Percentiles rank a stretch among this genome's conserved stretches.
phyloP scores from a whole-genome alignment of 164 flowering plant species.

The Hamamelis virginiana region DNA sequence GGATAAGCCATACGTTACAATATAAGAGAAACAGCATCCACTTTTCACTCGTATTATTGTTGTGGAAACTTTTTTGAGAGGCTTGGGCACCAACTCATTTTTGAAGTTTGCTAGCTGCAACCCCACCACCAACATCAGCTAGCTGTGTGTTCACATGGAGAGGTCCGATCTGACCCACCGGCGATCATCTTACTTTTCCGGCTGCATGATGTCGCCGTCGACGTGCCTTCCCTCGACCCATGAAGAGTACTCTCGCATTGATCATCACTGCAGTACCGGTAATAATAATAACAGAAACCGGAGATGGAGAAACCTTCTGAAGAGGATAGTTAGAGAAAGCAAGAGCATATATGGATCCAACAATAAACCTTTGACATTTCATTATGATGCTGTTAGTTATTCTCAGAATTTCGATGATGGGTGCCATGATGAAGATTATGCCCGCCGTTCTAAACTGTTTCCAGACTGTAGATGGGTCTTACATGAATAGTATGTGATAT shows the following conservation, averaged over 20 bases:
- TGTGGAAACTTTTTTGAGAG: too few species aligned
- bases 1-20: too few species aligned
- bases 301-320: conserved; percentile 37
- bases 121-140: neutral
- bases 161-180: conserved; percentile 22
- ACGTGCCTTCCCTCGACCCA: conserved; percentile 37
- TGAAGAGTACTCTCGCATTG: conserved; percentile 41
- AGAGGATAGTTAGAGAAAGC: conserved; percentile 45
- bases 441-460: neutral
- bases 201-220: conserved; percentile 37
- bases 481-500: neutral
- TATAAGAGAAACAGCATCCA: too few species aligned
- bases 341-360: conserved; percentile 32
- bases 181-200: conserved; percentile 30
- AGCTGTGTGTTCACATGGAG: conserved; percentile 12
- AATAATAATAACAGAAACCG: conserved; percentile 11
- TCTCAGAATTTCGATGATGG: conserved; percentile 72
- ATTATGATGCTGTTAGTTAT: conserved; percentile 65
- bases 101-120: neutral
- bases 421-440: conserved; percentile 22
- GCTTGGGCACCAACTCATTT: neutral
- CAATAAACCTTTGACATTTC: conserved; percentile 36
- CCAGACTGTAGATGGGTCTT: conserved; percentile 6
- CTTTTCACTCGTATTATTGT: too few species aligned
- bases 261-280: neutral